These are phyloP conservation scores for Byssochlamys sp. DNA, from an alignment of 2,329 filamentous ascomycete species.

Conservation along the genomic window DNA sequence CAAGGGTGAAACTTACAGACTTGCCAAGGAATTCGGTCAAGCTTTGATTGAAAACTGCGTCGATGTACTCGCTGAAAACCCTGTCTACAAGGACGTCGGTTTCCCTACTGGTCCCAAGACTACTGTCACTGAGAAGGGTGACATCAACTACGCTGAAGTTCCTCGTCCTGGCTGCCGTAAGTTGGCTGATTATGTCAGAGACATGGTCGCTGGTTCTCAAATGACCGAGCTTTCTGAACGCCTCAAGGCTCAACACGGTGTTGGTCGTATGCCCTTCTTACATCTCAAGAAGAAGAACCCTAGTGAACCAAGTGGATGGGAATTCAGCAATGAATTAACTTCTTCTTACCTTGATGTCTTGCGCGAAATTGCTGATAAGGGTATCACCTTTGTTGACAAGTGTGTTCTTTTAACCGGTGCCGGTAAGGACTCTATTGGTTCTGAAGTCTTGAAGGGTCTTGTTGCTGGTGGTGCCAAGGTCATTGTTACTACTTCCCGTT, in stretches of 20 bases:
- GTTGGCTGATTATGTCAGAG: no score
- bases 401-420: slow-evolving; percentile 97
- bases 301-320: slow-evolving; percentile 90
- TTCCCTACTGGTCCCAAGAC: slow-evolving; percentile 86
- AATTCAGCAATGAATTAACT: slow-evolving; percentile 98
- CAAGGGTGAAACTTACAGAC: slow-evolving; percentile 89
- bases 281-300: slow-evolving; percentile 97
- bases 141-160: slow-evolving; percentile 81
- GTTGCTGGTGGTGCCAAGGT: slow-evolving; percentile 96
- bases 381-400: slow-evolving; percentile 88
- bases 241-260: slow-evolving; percentile 69
- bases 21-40: slow-evolving; percentile 88
- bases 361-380: slow-evolving; percentile 79
- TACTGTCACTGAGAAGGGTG: slow-evolving; percentile 78
- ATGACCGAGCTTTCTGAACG: no score
- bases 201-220: no score
- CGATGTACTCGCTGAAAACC: slow-evolving; percentile 74
- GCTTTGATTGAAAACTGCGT: slow-evolving; percentile 96
- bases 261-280: slow-evolving; percentile 82
- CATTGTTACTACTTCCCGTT: slow-evolving; percentile 88
- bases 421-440: slow-evolving; percentile 92
- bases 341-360: slow-evolving; percentile 84
- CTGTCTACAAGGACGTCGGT: slow-evolving; percentile 91
- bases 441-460: slow-evolving; percentile 87
- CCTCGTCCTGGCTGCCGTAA: slow-evolving; percentile 91